Evolutionary conservation across 106 monocot species (phyloP).

Genomic region (Alisma plantagoaquatica): DNA sequence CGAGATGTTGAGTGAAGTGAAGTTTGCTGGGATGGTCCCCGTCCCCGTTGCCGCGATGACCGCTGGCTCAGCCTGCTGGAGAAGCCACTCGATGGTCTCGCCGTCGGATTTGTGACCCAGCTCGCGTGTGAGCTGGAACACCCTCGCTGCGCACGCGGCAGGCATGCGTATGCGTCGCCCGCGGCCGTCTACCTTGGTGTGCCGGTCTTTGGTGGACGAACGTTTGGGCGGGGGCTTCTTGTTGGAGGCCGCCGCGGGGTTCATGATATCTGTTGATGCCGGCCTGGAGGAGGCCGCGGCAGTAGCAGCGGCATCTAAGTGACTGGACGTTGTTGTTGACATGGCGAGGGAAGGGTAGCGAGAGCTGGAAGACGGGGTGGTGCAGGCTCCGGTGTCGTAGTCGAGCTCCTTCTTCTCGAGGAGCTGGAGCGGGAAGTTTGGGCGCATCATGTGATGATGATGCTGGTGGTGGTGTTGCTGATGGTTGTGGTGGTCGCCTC

Average conservation of each 20-base stretch:
- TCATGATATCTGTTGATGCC: background rate
- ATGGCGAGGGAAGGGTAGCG: slow-evolving; percentile 15
- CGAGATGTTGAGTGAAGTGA: slow-evolving; percentile 71
- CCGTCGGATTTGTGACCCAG: no score
- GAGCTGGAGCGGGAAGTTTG: no score
- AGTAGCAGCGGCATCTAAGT: slow-evolving; percentile 8
- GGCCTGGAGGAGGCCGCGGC: background rate
- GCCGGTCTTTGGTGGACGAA: slow-evolving; percentile 58
- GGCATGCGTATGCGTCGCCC: slow-evolving; percentile 78
- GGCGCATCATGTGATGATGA: no score
- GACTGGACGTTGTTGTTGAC: no score
- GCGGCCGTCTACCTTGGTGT: slow-evolving; percentile 72
- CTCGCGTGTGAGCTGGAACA: no score
- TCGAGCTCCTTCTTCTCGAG: no score
- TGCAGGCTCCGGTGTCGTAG: no score
- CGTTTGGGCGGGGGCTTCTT: slow-evolving; percentile 41
- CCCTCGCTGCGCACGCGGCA: slow-evolving; percentile 53
- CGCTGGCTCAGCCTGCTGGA: slow-evolving; percentile 70
- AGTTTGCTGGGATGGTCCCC: slow-evolving; percentile 70
- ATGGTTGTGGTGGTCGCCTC: no score
- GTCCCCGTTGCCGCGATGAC: slow-evolving; percentile 73
- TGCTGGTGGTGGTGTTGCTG: no score
- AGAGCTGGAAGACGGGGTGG: no score
- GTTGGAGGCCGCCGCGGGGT: background rate
- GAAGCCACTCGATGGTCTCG: no score